phyloP scores from a whole-genome alignment of 148 eudicot genomes.

The Persicaria maculosa region DNA sequence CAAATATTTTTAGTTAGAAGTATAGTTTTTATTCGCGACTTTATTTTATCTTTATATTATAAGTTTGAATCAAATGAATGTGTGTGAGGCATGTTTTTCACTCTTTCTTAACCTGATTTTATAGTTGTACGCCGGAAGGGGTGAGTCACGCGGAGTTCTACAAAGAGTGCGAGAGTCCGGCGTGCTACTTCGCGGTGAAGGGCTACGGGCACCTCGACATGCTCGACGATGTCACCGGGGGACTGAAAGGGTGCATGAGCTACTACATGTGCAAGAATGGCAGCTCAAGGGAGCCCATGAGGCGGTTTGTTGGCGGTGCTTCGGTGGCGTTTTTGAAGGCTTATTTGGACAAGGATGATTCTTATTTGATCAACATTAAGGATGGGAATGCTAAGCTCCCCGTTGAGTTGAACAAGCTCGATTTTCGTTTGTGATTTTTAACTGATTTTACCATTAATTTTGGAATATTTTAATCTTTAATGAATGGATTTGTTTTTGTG shows the following conservation, averaged over 20 bases:
- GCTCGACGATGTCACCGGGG: constrained; percentile 4
- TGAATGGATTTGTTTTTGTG: too few species aligned
- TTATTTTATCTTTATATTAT: too few species aligned
- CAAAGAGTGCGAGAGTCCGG: constrained; percentile 8
- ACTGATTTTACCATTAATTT: background rate
- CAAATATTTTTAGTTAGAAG: too few species aligned
- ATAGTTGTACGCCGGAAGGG: constrained; percentile 1
- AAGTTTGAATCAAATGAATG: too few species aligned
- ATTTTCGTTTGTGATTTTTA: constrained; percentile 10
- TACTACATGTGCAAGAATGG: constrained; percentile 8
- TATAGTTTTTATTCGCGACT: too few species aligned
- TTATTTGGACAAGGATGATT: constrained; percentile 2
- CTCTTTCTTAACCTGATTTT: background rate
- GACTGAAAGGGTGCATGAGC: background rate
- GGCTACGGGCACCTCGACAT: constrained; percentile 11
- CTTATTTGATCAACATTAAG: background rate
- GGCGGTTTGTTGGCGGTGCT: constrained; percentile 13
- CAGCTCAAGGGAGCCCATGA: constrained; percentile 12
- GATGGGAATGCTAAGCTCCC: background rate
- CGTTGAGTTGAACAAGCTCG: background rate
- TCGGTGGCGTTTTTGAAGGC: constrained; percentile 10
- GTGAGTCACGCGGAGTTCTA: constrained; percentile 7
- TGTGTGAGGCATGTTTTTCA: too few species aligned
- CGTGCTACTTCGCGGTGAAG: constrained; percentile 7
- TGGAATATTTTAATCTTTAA: background rate